Base-by-base conservation (phyloP, 2,329 filamentous ascomycete species). In the Fusarium sterilihyphosum region DNA sequence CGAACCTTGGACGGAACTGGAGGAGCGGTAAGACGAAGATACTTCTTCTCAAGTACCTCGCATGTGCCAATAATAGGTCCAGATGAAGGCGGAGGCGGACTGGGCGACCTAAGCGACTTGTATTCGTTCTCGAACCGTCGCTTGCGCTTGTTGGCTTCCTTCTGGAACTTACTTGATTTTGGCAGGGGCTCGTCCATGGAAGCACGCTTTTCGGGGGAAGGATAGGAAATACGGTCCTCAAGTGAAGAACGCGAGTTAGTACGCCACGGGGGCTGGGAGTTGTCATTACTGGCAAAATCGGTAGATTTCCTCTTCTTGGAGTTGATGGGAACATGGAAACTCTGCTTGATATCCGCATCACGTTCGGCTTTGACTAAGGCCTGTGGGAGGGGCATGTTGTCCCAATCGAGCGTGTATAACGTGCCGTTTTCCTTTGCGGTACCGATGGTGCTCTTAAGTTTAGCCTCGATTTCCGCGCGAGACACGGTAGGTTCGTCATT, bases 1-100 rank as follows among this genome's bases (percentile, higher is more conserved):
- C 96, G 95, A 58, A 99, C 96, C 78, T 92, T 92, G 79, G 95
- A 93, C 63, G 95, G 92, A 75, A 97, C 94, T 40, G 96, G 96
- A 56, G 95, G 92, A 38, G 95, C 92, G 24, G 96, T 99, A 81
- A 99, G 88, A 72, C 96, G 95, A 80, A 98, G 93, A 81, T 98
- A 99, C 80, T 91, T 92, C 88, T 99, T 99, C 84, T 98, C 96
- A 77, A 98, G 86, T 31, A 87, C 88, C 83, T 95, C 90, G 82
- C 92, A 96, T 52, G 93, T 94, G 76, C 96, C 96, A 69, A 98
- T 89, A 40, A 98, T 92, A 16, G 96, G 96, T 41, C 91, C 91
- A 63, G 88, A 84, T 63, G 86, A 82, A 75, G 90, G 85, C 78
- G 87, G 86, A 76, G 87, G 86, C 29, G 90, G 89, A 58, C 87